A percentile compares a stretch with the other conserved stretches of the same genome.
phyloP scores from a whole-genome alignment of 2,329 filamentous ascomycete genomes.

The Plenodomus tracheiphilus region DNA sequence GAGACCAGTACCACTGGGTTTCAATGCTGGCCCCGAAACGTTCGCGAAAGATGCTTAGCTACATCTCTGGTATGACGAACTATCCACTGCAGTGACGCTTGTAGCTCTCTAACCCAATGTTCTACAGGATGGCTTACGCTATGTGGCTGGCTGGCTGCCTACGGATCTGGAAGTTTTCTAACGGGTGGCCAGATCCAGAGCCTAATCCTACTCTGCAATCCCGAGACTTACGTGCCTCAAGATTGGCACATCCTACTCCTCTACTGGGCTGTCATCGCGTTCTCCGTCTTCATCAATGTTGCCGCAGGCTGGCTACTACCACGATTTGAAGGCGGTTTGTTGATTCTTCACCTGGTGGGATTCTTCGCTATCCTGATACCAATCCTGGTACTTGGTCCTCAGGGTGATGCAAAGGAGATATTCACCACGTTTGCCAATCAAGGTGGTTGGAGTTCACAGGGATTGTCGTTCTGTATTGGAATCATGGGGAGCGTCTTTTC shows the following conservation, averaged over 20 bases:
- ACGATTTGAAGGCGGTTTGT: conserved; percentile 51
- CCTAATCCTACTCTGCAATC: conserved; percentile 43
- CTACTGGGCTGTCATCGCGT: conserved; percentile 48
- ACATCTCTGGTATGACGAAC: conserved; percentile 37
- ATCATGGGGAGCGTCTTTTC: conserved; percentile 41
- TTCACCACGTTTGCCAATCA: conserved; percentile 52
- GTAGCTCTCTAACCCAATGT: background rate
- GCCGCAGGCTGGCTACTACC: conserved; percentile 50
- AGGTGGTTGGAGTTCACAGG: conserved; percentile 49
- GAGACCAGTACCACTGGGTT: conserved; percentile 44
- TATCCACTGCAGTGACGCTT: background rate
- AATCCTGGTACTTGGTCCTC: conserved; percentile 48
- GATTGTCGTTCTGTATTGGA: conserved; percentile 49
- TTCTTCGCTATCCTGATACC: conserved; percentile 56
- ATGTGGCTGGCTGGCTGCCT: conserved; percentile 44
- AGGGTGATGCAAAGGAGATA: conserved; percentile 43
- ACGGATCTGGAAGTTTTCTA: conserved; percentile 33
- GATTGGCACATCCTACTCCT: conserved; percentile 57
- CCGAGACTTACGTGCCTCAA: conserved; percentile 40
- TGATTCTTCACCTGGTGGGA: conserved; percentile 54
- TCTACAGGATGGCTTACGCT: conserved; percentile 48
- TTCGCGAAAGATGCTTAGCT: conserved; percentile 47
- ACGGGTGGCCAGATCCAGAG: conserved; percentile 35
- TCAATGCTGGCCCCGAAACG: conserved; percentile 46
- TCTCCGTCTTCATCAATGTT: conserved; percentile 50